phyloP scores from a whole-genome alignment of 2,329 filamentous ascomycete genomes.

The Corynespora cassiicola region DNA sequence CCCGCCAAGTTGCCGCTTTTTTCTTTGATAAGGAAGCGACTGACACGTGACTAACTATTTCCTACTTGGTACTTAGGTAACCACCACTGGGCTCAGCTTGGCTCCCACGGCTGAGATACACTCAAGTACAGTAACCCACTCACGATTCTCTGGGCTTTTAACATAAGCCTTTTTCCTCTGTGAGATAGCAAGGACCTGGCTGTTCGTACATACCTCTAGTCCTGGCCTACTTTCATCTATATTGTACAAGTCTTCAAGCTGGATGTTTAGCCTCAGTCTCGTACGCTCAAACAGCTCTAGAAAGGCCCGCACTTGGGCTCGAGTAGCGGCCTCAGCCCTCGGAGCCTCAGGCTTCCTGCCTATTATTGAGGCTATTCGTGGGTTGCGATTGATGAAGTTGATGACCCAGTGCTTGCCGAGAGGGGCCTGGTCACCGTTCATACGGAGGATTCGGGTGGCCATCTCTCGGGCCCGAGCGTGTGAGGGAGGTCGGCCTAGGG shows the following conservation, averaged over 20 bases:
- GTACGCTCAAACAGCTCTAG: constrained; percentile 17
- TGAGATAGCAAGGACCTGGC: constrained; percentile 10
- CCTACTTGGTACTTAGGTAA: too few species aligned
- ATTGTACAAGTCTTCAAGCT: constrained; percentile 17
- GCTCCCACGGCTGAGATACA: constrained; percentile 9
- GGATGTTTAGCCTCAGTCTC: constrained; percentile 12
- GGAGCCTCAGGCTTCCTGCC: constrained; percentile 11
- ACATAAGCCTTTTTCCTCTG: constrained; percentile 21
- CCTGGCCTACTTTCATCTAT: constrained; percentile 15
- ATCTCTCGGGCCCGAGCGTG: constrained; percentile 18
- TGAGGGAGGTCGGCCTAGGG: constrained; percentile 13
- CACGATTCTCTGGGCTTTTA: constrained; percentile 20
- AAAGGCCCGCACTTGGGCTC: constrained; percentile 15
- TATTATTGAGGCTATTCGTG: constrained; percentile 17
- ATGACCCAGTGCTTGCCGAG: constrained; percentile 16
- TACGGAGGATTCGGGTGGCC: constrained; percentile 15
- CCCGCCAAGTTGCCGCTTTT: too few species aligned
- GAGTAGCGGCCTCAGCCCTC: constrained; percentile 11
- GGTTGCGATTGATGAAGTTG: constrained; percentile 19
- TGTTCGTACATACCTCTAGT: constrained; percentile 18
- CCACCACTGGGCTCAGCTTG: too few species aligned
- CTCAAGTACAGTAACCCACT: constrained; percentile 25
- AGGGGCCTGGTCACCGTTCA: constrained; percentile 15
- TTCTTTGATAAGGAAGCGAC: too few species aligned
- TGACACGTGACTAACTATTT: too few species aligned